A percentile compares a stretch with the other conserved stretches of the same genome.
These are phyloP conservation scores for Verticillium klebahnii DNA, from an alignment of 2,329 filamentous ascomycete genomes.

Conservation along the genomic window DNA sequence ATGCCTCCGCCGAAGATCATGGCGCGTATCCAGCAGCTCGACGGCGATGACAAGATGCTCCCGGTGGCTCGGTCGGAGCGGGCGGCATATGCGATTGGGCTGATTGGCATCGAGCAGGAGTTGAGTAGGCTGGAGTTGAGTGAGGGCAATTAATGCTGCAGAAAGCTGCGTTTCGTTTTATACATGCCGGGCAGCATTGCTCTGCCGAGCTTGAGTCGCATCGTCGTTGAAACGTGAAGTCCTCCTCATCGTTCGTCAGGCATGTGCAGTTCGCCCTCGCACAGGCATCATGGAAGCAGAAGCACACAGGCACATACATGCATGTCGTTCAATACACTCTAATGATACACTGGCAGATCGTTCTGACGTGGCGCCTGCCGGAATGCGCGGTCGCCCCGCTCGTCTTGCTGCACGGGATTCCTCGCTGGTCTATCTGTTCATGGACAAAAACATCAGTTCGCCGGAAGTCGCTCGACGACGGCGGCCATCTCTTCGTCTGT, in stretches of 20 bases:
- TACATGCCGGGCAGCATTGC: neutral
- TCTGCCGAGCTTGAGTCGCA: neutral
- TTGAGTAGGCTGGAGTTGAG: conserved; percentile 58
- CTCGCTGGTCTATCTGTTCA: neutral
- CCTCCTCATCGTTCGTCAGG: neutral
- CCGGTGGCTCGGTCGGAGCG: conserved; percentile 59
- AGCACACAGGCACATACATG: neutral
- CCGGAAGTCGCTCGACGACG: conserved; percentile 78
- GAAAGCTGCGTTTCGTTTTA: neutral
- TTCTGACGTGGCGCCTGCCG: conserved; percentile 3
- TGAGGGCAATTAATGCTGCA: conserved; percentile 18
- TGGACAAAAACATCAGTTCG: conserved; percentile 40
- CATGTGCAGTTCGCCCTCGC: neutral
- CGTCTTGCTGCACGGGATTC: neutral
- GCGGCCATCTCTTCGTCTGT: conserved; percentile 94
- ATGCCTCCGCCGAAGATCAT: conserved; percentile 47
- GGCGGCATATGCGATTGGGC: conserved; percentile 71
- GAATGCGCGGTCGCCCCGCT: neutral
- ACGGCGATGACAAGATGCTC: conserved; percentile 38
- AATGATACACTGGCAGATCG: conserved; percentile 9
- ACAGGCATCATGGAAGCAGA: neutral
- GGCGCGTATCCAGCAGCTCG: conserved; percentile 43
- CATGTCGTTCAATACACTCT: conserved; percentile 10
- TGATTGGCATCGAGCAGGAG: conserved; percentile 75
- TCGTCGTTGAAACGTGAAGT: neutral